A percentile compares a stretch with the other conserved stretches of the same genome.
Conservation (phyloP, 176 grass and related monocot genomes). For the sorghum (Sorghum bicolor) region DNA sequence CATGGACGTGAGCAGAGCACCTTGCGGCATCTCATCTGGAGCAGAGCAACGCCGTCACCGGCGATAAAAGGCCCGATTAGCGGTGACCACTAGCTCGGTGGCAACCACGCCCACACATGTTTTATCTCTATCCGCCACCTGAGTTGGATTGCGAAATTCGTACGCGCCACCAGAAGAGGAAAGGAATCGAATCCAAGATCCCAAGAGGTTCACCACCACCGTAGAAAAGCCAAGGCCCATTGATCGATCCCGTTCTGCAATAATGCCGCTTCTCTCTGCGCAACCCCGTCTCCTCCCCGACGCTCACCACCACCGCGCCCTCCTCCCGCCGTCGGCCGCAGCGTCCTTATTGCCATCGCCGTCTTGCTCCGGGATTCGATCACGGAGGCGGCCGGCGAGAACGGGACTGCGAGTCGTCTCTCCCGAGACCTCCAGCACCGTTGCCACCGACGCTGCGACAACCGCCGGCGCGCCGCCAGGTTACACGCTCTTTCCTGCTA, state of each 20-base stretch:
- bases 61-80: neutral
- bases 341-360: neutral
- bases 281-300: constrained; percentile 3
- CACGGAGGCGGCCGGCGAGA: neutral
- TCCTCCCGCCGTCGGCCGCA: neutral
- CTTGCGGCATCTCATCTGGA: neutral
- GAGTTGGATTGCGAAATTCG: neutral
- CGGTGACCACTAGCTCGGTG: neutral
- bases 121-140: neutral
- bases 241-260: neutral
- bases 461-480: constrained; percentile 15
- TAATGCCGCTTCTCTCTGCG: constrained; percentile 22
- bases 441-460: neutral
- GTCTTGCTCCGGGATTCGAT: neutral
- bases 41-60: neutral
- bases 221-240: neutral
- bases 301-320: neutral
- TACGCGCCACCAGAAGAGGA: neutral
- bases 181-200: neutral
- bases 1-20: neutral
- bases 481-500: neutral
- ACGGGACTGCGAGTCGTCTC: constrained; percentile 12
- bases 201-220: too few species aligned
- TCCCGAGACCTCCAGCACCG: neutral
- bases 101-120: constrained; percentile 5